These are phyloP conservation scores for Dactylellina drechsleri DNA, from an alignment of 2,329 filamentous ascomycete genomes.

Conservation along the genomic window DNA sequence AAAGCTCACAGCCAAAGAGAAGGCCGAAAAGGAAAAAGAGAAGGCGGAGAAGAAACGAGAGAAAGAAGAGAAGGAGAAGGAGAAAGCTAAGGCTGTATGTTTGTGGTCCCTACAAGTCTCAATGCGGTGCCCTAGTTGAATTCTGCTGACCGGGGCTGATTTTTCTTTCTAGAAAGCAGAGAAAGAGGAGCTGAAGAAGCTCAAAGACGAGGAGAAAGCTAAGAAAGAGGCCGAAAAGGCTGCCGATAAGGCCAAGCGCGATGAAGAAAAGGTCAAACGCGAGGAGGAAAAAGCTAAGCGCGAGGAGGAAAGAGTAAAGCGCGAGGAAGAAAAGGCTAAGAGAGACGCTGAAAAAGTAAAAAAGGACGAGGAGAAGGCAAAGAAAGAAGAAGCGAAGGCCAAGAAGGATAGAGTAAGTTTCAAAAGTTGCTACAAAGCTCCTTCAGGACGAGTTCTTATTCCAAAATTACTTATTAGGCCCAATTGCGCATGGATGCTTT, in stretches of 20 bases:
- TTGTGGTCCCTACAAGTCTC: slow-evolving; percentile 16
- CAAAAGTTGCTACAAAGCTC: slow-evolving; percentile 54
- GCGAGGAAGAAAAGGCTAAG: slow-evolving; percentile 63
- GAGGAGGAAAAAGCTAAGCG: slow-evolving; percentile 62
- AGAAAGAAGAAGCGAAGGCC: slow-evolving; percentile 59
- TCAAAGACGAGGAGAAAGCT: slow-evolving; percentile 64
- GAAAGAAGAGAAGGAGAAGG: slow-evolving; percentile 64
- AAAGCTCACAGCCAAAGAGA: slow-evolving; percentile 56
- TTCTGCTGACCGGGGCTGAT: slow-evolving; percentile 9
- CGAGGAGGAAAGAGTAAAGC: slow-evolving; percentile 59
- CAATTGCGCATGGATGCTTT: slow-evolving; percentile 67
- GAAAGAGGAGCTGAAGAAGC: slow-evolving; percentile 59
- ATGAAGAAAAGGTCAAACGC: slow-evolving; percentile 65
- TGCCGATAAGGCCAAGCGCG: slow-evolving; percentile 60
- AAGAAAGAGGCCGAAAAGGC: slow-evolving; percentile 61
- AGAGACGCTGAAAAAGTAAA: slow-evolving; percentile 65
- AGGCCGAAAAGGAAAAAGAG: slow-evolving; percentile 63
- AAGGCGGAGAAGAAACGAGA: slow-evolving; percentile 63
- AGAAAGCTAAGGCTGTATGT: slow-evolving; percentile 63
- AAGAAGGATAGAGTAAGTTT: slow-evolving; percentile 65
- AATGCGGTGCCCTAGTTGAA: neutral
- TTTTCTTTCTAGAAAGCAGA: slow-evolving; percentile 59
- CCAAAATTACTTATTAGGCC: slow-evolving; percentile 61
- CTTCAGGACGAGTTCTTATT: slow-evolving; percentile 56
- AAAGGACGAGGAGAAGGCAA: too few species aligned